Evolutionary conservation across 176 grass and related monocot species (phyloP).

Genomic region (Triticum timopheevii): DNA sequence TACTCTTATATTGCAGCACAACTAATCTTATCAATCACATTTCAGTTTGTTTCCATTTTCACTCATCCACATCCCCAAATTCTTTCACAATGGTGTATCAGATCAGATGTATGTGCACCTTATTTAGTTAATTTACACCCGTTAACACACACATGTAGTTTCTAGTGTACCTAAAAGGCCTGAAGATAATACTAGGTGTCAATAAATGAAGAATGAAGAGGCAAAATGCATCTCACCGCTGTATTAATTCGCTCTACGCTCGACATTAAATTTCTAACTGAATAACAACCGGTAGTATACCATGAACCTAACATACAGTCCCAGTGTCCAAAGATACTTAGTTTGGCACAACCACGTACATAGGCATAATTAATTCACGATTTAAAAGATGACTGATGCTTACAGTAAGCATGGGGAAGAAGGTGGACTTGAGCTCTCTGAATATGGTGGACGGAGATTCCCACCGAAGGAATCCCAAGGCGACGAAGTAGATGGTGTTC

Average conservation of each 20-base stretch:
- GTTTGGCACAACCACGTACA: not conserved
- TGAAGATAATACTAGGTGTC: not conserved
- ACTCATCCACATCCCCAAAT: too few relatives aligned
- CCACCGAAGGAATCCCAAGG: constrained; percentile 69
- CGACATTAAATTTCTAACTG: not conserved
- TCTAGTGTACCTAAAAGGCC: not conserved
- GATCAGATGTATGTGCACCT: too few relatives aligned
- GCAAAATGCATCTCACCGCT: not conserved
- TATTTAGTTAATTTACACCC: too few relatives aligned
- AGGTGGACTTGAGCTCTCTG: constrained; percentile 76
- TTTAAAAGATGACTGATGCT: constrained; percentile 18
- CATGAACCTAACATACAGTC: not conserved
- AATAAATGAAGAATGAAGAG: not conserved
- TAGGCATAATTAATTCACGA: constrained; percentile 8
- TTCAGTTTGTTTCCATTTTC: too few relatives aligned
- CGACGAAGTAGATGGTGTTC: constrained; percentile 93
- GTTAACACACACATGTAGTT: too few relatives aligned
- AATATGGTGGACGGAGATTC: constrained; percentile 78
- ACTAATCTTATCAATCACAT: too few relatives aligned
- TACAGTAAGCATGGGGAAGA: constrained; percentile 97
- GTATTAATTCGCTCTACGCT: not conserved
- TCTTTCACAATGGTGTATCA: too few relatives aligned
- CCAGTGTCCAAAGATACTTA: not conserved
- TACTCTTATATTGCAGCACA: too few relatives aligned
- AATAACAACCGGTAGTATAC: not conserved